Conservation (phyloP, 1,139 yeast genomes). For the Taphrina wiesneri region DNA sequence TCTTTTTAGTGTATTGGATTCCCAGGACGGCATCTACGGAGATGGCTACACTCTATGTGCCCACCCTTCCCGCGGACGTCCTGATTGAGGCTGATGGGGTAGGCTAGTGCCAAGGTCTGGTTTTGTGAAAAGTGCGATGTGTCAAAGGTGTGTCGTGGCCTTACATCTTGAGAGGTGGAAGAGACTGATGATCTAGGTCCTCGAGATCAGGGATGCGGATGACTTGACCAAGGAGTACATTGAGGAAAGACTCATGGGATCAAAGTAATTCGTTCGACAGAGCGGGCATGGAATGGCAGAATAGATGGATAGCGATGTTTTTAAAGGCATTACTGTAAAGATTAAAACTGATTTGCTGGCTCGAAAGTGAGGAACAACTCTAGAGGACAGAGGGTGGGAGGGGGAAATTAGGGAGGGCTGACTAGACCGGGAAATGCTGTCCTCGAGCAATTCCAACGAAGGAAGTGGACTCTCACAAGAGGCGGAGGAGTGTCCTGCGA, state of each 20-base stretch:
- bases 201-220: constrained; percentile 33
- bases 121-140: constrained; percentile 33
- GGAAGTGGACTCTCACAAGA: neutral
- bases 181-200: no score
- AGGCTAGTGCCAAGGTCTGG: constrained; percentile 37
- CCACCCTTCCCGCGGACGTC: no score
- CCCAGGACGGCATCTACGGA: constrained; percentile 83
- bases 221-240: constrained; percentile 34
- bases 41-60: constrained; percentile 60
- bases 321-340: neutral
- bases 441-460: no score
- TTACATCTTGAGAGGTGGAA: no score
- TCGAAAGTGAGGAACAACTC: neutral
- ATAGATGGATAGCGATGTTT: neutral
- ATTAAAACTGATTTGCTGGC: neutral
- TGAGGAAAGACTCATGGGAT: constrained; percentile 18
- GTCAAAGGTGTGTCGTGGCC: constrained; percentile 6
- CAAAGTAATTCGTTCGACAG: neutral
- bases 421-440: neutral
- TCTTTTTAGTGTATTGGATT: constrained; percentile 77
- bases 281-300: no score
- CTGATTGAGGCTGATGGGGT: neutral
- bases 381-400: neutral
- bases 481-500: neutral
- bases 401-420: neutral